Conservation (phyloP, 2,329 filamentous ascomycete species). For the Hypoxylon sp. region DNA sequence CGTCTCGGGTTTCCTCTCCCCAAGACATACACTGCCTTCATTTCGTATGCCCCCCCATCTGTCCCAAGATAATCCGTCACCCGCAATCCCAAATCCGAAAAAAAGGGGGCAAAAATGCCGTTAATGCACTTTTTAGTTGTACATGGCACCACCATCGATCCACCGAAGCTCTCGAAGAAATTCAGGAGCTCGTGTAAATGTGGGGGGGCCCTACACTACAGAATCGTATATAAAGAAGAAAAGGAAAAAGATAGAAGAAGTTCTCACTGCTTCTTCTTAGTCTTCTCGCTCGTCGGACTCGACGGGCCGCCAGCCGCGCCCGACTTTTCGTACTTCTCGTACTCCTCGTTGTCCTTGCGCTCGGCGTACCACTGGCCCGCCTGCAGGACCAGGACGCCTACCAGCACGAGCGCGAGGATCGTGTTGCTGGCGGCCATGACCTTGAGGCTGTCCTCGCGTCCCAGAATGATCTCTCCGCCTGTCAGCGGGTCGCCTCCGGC, state of each 20-base stretch:
- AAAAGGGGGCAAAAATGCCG: too few relatives aligned
- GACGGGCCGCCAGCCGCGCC: conserved; percentile 43
- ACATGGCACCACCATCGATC: conserved; percentile 5
- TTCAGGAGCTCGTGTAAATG: neutral
- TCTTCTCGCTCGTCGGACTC: conserved; percentile 52
- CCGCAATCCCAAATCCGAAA: conserved; percentile 8
- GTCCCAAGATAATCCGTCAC: neutral
- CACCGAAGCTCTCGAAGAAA: neutral
- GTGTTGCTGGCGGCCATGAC: conserved; percentile 96
- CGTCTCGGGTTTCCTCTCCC: conserved; percentile 3
- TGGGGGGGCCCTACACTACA: neutral
- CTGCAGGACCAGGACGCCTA: conserved; percentile 93
- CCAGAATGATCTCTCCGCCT: conserved; percentile 77
- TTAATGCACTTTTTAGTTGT: conserved; percentile 6
- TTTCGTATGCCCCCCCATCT: neutral
- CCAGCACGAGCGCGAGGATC: conserved; percentile 90
- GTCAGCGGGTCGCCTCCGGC: conserved; percentile 58
- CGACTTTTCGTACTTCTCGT: conserved; percentile 70
- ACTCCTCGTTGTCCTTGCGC: conserved; percentile 88
- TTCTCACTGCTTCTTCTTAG: conserved; percentile 51
- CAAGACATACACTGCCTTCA: conserved; percentile 1
- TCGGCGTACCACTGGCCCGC: conserved; percentile 99
- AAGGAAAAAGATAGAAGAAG: neutral
- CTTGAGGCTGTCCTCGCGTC: conserved; percentile 89
- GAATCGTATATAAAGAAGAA: conserved; percentile 17